Evolutionary conservation across 805 yeast genomes (phyloP).

Genomic region (Cyberlindnera japonica): DNA sequence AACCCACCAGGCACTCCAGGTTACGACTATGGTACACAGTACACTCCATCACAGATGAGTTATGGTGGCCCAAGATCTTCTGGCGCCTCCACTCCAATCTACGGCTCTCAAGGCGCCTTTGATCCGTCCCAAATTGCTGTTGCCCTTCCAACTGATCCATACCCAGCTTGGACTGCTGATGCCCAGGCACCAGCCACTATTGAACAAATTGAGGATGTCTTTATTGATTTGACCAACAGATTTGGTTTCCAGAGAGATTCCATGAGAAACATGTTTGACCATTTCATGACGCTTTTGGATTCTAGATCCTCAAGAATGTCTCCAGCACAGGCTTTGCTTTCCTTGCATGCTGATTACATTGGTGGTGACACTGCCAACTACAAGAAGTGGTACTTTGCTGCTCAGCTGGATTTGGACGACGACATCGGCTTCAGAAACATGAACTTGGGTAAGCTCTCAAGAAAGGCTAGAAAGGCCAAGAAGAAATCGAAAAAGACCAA

Average conservation of each 20-base stretch:
- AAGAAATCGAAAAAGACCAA: constrained; percentile 77
- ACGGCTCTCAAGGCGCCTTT: constrained; percentile 58
- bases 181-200: constrained; percentile 82
- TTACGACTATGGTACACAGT: constrained; percentile 62
- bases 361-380: constrained; percentile 86
- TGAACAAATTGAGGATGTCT: constrained; percentile 83
- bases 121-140: constrained; percentile 61
- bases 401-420: constrained; percentile 83
- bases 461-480: constrained; percentile 77
- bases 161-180: constrained; percentile 99
- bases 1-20: constrained; percentile 59
- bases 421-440: constrained; percentile 79
- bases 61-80: constrained; percentile 83
- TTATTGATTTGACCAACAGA: constrained; percentile 76
- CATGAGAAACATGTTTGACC: constrained; percentile 88
- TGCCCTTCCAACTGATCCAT: constrained; percentile 85
- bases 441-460: constrained; percentile 70
- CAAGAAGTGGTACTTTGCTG: constrained; percentile 86
- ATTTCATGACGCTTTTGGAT: constrained; percentile 79
- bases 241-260: constrained; percentile 92
- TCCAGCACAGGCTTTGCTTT: constrained; percentile 79
- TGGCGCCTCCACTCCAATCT: constrained; percentile 93
- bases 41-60: constrained; percentile 83
- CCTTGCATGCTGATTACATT: constrained; percentile 82
- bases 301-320: constrained; percentile 87